These are phyloP conservation scores for Aureobasidium sp. DNA, from an alignment of 2,329 filamentous ascomycete species.

Conservation along the genomic window DNA sequence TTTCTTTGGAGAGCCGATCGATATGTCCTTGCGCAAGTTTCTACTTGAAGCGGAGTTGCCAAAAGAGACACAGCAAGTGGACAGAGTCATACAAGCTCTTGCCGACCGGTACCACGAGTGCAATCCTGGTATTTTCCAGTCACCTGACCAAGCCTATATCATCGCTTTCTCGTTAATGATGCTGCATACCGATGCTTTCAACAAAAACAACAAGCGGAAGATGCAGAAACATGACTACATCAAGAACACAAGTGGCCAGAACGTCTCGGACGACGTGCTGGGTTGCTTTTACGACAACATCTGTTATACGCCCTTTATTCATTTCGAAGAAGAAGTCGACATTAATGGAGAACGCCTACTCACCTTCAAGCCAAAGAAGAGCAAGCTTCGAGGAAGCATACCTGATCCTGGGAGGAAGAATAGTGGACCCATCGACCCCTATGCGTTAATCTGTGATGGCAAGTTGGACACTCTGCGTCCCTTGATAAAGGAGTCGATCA, in stretches of 20 bases:
- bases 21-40: constrained; percentile 93
- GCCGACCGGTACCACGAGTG: constrained; percentile 96
- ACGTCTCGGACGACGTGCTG: constrained; percentile 85
- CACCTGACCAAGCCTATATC: constrained; percentile 92
- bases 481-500: constrained; percentile 83
- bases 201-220: constrained; percentile 99
- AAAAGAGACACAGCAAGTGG: constrained; percentile 96
- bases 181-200: constrained; percentile 97
- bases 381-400: constrained; percentile 57
- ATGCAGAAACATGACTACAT: constrained; percentile 96
- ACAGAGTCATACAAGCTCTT: constrained; percentile 87
- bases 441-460: constrained; percentile 84
- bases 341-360: constrained; percentile 66
- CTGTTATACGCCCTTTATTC: constrained; percentile 94
- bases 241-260: constrained; percentile 86
- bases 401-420: constrained; percentile 69
- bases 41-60: constrained; percentile 94
- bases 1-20: constrained; percentile 94
- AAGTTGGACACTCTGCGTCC: constrained; percentile 77
- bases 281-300: constrained; percentile 99
- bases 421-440: constrained; percentile 64
- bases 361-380: constrained; percentile 62
- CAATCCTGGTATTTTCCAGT: constrained; percentile 89
- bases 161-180: constrained; percentile 96
- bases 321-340: constrained; percentile 86